Evolutionary conservation across 768 basidiomycete species (phyloP), one percentile per base, ranked within the genome.

Genomic region (Suillus hirtellus): DNA sequence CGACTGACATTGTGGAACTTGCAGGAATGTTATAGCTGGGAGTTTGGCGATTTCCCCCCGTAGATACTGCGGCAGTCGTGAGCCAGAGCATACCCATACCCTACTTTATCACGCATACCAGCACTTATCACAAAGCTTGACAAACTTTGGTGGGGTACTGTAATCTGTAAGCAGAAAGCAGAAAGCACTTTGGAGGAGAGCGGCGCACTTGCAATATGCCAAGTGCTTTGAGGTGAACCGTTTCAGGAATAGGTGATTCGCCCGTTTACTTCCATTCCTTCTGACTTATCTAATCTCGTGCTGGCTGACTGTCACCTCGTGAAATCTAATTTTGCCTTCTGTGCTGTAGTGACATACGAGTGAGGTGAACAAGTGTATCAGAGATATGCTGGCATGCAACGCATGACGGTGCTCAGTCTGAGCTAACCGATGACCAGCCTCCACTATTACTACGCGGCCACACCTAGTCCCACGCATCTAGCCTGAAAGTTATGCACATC

Each of bases 11-110:
- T 11, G 24, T 35, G 2, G 31, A 54, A 24, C 4, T 27, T 31
- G 11, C 59, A 89, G 88, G 88, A 89, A 66, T 89, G 88, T 70
- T 89, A 79, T 66, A 86, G 82, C 65, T 89, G 88, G 88, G 86
- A 89, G 38, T 90, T 86, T 76, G 86, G 82, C 19, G 77, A 87
- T 55, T 83, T 74, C 58, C 68, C 72, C 14, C 2, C 35, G 14
- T 65, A 53, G 43, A 7, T 52, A 24, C 12, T 10, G 42, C 14
- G 8, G 34, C 50, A 21, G 31, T 21, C 15, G 19, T 59, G 17
- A 6, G 14, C 47, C 21, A 34, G 31, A 34, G 9, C 42, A 47
- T 47, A 63, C 24, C n/a, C 15, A 19, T n/a, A n/a, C 31, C 50
- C 17, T 50, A 1, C 27, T 31, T 17, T 17, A 17, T 31, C 8